phyloP scores from a whole-genome alignment of 1,284 basidiomycete species.

The Singerocomus rubriflavus region DNA sequence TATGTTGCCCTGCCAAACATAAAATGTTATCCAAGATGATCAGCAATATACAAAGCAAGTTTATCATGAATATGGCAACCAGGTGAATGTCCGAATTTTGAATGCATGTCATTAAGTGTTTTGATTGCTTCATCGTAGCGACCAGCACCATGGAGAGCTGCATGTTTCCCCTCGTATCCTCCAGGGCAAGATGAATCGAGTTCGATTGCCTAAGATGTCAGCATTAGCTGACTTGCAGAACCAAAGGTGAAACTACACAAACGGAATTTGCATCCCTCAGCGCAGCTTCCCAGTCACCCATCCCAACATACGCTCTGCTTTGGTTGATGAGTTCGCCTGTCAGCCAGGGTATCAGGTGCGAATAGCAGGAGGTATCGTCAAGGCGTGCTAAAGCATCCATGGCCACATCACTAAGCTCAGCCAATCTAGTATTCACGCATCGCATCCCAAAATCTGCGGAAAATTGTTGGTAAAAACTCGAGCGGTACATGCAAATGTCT shows the following conservation, averaged over 20 bases:
- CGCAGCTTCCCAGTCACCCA: too few species aligned
- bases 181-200: too few species aligned
- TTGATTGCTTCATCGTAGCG: conserved; percentile 18
- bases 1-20: background rate
- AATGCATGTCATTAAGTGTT: conserved; percentile 7
- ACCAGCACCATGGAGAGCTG: conserved; percentile 13
- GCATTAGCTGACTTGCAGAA: too few species aligned
- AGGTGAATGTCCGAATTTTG: conserved; percentile 8
- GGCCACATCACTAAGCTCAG: conserved; percentile 10
- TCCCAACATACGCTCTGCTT: too few species aligned
- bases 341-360: too few species aligned
- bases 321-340: too few species aligned
- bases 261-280: too few species aligned
- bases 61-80: conserved; percentile 8
- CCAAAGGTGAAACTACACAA: too few species aligned
- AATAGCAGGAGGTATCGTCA: conserved; percentile 16
- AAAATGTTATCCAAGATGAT: background rate
- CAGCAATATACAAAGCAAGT: background rate
- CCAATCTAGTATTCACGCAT: conserved; percentile 12
- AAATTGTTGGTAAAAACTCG: background rate
- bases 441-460: conserved; percentile 10
- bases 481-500: background rate
- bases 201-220: too few species aligned
- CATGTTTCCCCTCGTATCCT: conserved; percentile 1
- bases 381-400: conserved; percentile 1